Base-by-base conservation (phyloP, 1,284 basidiomycete genomes). In the Microbotryum lychnidis-dioicae region DNA sequence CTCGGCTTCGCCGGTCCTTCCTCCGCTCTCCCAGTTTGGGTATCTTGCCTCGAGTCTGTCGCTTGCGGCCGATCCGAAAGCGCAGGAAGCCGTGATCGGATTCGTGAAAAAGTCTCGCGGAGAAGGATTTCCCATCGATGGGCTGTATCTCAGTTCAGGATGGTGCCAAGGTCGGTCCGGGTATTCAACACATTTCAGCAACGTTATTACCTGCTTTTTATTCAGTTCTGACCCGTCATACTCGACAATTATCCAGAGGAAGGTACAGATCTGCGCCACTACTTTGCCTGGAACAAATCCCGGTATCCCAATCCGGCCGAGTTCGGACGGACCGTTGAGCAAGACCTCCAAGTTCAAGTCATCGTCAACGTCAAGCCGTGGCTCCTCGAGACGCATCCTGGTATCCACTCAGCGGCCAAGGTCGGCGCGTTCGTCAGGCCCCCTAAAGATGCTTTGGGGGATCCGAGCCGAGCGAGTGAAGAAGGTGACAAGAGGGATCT, bases 301-400 rank as follows among this genome's bases (percentile, higher is more conserved):
- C 56, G 61, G 21, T 67, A 68, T 53, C 66, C 66, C 12, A 56
- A 54, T 57, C 66, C 66, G 14, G 31, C 42, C 16, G 61, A 16
- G 3, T 48, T 67, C 33, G 66, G 62, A 4, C 47, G 49, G 12
- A 46, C 20, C 7, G 49, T 67, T 20, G 66, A 67, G 37, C 18
- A 50, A 18, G 62, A 50, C 3, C 56, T 64, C 44, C 23, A 54
- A 14, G 63, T 63, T n/a, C 50, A 54, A 21, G 47, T 67, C 29
- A 67, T 67, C 51, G 67, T 67, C 66, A 67, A 67, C 54, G 59
- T 67, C 56, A 67, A 67, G 58, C 66, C 66, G 10, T 67, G 66
- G 66, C 55, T 67, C 3, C 50, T 67, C 25, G 62, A 64, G 47
- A 44, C 50, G 14, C 66, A 67, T 50, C 66, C 66, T 21, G 47